Base-by-base conservation (phyloP, 2,329 filamentous ascomycete species). In the Diaporthe longicolla region DNA sequence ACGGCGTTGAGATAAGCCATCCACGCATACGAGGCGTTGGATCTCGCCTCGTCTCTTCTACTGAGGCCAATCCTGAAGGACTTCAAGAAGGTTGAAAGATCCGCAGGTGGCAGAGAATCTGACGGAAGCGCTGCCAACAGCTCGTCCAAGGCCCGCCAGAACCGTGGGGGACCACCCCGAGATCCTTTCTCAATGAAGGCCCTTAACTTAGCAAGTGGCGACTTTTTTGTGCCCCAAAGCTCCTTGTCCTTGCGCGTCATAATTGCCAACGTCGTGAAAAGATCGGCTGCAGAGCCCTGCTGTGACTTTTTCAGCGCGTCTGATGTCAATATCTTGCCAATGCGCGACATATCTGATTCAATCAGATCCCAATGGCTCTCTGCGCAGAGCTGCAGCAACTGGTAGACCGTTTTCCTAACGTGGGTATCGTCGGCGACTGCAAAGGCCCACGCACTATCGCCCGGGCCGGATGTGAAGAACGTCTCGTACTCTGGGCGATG, bases 161-260 rank as follows among this genome's bases (percentile, higher is more conserved):
- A 98, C 13, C 87, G 89, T 4, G 87, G 84, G 0, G 90, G 86
- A 4, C 93, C 93, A n/a, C 91, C 90, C 79, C 98, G 94, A 0
- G 96, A 97, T 3, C 97, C 96, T 78, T 92, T 94, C 76, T 93
- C 92, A 9, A 98, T 85, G 77, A 97, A 97, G 11, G 91, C 86
- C 66, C 90, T 89, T 5, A 99, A 82, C 29, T 92, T 84, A 5
- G 85, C 84, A 1, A 89, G 77, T 0, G 89, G 86, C 1, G 88
- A 83, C 73, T 88, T 90, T 76, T 90, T 89, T n/a, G 89, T 86
- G 1, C 91, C 92, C 97, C 97, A 99, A 13, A 95, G 86, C 21
- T 91, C 87, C 0, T 94, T 92, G 65, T 92, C 88, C 17, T 82
- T 81, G 40, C 85, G 83, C 0, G 95, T 96, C 71, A 98, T 83